A percentile compares a stretch with the other conserved stretches of the same genome.
Evolutionary conservation across 2,329 filamentous ascomycete genomes (phyloP).

Genomic region (Scytalidium sp.): DNA sequence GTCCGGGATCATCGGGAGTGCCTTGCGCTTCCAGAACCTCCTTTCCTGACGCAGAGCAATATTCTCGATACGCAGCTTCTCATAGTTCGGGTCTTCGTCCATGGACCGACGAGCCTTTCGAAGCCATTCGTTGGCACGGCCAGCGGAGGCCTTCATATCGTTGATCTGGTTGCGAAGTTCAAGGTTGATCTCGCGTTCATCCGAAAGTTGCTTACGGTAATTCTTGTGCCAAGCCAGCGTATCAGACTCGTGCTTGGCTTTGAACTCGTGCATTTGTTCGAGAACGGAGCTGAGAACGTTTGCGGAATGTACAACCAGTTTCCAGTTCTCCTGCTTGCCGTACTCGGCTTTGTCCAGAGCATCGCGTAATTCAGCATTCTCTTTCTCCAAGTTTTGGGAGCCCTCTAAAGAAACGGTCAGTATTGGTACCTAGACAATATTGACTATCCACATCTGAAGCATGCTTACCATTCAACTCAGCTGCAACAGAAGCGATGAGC

Average conservation of each 20-base stretch:
- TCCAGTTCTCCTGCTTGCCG: conserved; percentile 58
- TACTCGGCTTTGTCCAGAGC: conserved; percentile 60
- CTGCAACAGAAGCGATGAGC: conserved; percentile 50
- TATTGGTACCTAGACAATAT: not conserved
- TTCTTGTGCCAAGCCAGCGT: conserved; percentile 63
- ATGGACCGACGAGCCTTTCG: conserved; percentile 54
- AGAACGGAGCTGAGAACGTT: conserved; percentile 55
- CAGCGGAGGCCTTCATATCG: conserved; percentile 62
- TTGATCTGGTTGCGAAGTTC: conserved; percentile 63
- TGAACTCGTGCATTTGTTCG: conserved; percentile 64
- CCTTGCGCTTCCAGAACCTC: conserved; percentile 65
- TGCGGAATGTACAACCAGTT: conserved; percentile 53
- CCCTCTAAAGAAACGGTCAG: conserved; percentile 40
- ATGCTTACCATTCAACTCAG: conserved; percentile 53
- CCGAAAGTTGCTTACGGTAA: conserved; percentile 62
- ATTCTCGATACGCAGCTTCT: conserved; percentile 51
- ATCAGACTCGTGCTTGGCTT: conserved; percentile 59
- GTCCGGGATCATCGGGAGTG: conserved; percentile 57
- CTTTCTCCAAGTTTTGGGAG: conserved; percentile 57
- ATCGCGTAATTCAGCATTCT: conserved; percentile 59
- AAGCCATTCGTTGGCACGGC: conserved; percentile 53
- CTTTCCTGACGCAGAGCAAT: conserved; percentile 54
- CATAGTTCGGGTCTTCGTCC: conserved; percentile 52
- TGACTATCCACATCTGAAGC: not conserved
- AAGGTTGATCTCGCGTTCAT: conserved; percentile 62